phyloP scores from a whole-genome alignment of 2,329 filamentous ascomycete genomes.

The Cryphonectria nitschkei region DNA sequence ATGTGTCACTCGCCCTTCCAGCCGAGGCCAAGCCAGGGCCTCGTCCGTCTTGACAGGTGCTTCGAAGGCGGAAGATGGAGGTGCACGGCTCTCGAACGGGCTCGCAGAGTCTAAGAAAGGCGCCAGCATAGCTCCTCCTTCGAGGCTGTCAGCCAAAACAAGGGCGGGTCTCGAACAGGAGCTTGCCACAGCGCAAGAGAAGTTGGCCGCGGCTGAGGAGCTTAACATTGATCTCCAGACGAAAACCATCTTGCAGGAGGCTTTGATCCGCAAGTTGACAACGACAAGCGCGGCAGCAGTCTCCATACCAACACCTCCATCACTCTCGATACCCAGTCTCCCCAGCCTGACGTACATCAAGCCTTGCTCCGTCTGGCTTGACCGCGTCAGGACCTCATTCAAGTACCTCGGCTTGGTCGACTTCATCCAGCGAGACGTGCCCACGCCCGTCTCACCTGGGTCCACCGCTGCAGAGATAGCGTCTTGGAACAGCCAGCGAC shows the following conservation, averaged over 20 bases:
- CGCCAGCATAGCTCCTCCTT: constrained; percentile 2
- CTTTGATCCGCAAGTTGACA: constrained; percentile 10
- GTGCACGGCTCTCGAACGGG: constrained; percentile 13
- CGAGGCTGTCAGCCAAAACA: not conserved
- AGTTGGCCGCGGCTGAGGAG: constrained; percentile 12
- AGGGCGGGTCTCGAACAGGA: constrained; percentile 15
- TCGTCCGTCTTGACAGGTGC: not conserved
- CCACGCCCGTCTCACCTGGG: not conserved
- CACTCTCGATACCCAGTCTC: constrained; percentile 18
- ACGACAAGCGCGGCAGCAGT: not conserved
- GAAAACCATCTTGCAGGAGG: not conserved
- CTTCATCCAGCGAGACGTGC: constrained; percentile 23
- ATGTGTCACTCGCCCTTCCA: not conserved
- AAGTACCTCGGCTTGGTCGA: constrained; percentile 24
- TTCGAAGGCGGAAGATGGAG: constrained; percentile 12
- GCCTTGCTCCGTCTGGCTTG: constrained; percentile 19
- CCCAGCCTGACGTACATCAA: constrained; percentile 22
- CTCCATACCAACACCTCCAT: not conserved
- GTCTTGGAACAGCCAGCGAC: constrained; percentile 12
- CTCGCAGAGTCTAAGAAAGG: constrained; percentile 6
- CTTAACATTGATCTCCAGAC: constrained; percentile 9
- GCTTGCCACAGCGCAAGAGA: constrained; percentile 2
- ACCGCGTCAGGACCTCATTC: constrained; percentile 23
- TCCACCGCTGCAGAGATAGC: constrained; percentile 9
- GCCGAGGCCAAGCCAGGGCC: not conserved